A percentile compares a stretch with the other conserved stretches of the same genome.
Conservation (phyloP, 2,329 filamentous ascomycete genomes). For the Aspergillus hiratsukae region DNA sequence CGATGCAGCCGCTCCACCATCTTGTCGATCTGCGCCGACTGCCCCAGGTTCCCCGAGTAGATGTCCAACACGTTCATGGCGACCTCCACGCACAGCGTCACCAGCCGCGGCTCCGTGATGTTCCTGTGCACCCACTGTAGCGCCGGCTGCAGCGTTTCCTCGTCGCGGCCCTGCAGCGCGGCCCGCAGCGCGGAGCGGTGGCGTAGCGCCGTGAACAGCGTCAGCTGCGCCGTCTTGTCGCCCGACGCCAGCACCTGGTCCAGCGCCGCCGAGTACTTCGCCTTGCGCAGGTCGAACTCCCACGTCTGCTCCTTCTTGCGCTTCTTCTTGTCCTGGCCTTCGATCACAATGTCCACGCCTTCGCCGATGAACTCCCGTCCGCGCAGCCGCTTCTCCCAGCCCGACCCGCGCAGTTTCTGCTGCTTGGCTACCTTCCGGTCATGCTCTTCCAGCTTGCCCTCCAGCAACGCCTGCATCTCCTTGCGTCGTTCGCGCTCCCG, state of each 20-base stretch:
- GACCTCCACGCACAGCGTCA: constrained; percentile 76
- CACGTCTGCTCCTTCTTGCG: constrained; percentile 66
- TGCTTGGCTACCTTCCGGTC: constrained; percentile 68
- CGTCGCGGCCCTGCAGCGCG: constrained; percentile 75
- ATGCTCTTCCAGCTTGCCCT: constrained; percentile 72
- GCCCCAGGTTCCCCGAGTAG: constrained; percentile 74
- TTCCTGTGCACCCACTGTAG: constrained; percentile 77
- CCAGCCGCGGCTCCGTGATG: constrained; percentile 77
- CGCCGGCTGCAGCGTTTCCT: constrained; percentile 74
- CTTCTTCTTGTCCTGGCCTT: constrained; percentile 58
- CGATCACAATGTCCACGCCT: constrained; percentile 82
- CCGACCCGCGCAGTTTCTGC: constrained; percentile 57
- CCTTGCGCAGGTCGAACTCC: constrained; percentile 77
- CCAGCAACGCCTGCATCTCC: constrained; percentile 77
- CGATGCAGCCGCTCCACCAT: constrained; percentile 65
- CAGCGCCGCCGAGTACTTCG: constrained; percentile 70
- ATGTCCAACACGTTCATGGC: constrained; percentile 78
- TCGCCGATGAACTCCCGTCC: constrained; percentile 80
- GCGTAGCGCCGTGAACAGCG: constrained; percentile 74
- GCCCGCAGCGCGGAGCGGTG: constrained; percentile 81
- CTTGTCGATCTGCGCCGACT: constrained; percentile 66
- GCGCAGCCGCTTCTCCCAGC: constrained; percentile 59
- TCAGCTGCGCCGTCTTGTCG: constrained; percentile 63
- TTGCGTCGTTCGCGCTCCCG: constrained; percentile 72
- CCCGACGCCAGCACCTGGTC: constrained; percentile 66